phyloP scores from a whole-genome alignment of 2,329 filamentous ascomycete species.

The Colletotrichum sp. region DNA sequence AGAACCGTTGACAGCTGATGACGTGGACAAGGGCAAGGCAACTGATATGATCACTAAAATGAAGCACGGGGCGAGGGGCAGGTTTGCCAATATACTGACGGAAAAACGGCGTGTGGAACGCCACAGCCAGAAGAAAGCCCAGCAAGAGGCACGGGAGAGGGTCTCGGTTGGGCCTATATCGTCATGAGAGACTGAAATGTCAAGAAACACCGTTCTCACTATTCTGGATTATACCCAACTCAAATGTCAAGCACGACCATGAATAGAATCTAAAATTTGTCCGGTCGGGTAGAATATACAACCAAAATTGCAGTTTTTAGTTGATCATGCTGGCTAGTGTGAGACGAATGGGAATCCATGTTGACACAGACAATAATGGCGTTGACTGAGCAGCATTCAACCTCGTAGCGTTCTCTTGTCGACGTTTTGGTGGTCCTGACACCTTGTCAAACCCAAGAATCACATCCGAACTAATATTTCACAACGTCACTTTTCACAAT shows the following conservation, averaged over 20 bases:
- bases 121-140: constrained; percentile 39
- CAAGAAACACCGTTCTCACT: not conserved
- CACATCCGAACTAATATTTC: not conserved
- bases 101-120: constrained; percentile 55
- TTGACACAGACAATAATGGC: not conserved
- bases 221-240: not conserved
- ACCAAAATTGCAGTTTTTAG: not conserved
- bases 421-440: not conserved
- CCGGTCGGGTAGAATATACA: not conserved
- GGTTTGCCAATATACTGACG: constrained; percentile 58
- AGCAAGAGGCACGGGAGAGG: constrained; percentile 47
- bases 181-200: not conserved
- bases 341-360: not conserved
- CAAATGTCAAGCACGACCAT: not conserved
- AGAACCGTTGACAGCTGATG: constrained; percentile 56
- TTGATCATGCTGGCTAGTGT: not conserved
- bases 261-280: not conserved
- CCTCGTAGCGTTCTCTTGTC: not conserved
- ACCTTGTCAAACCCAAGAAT: not conserved
- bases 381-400: not conserved
- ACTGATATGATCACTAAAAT: constrained; percentile 92
- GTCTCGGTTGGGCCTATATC: constrained; percentile 62
- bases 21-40: constrained; percentile 80
- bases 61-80: constrained; percentile 78
- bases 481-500: not conserved